Percentiles rank a stretch among this genome's conserved stretches.
Evolutionary conservation across 495 filamentous ascomycete genomes (phyloP).

Genomic region (Clohesyomyces aquaticus): DNA sequence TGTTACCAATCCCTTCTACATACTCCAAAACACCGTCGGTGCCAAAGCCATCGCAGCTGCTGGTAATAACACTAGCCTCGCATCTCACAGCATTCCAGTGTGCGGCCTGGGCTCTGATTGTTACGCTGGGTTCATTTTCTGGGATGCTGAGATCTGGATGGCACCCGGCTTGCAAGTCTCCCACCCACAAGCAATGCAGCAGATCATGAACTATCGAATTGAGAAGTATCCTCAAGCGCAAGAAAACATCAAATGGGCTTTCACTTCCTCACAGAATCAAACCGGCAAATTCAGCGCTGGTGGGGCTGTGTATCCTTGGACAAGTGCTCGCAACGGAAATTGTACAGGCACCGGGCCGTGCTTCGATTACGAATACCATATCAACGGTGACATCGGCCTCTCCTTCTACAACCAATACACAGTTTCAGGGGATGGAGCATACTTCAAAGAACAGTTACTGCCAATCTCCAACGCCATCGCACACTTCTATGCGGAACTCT

Average conservation of each 20-base stretch:
- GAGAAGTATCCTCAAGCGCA: slow-evolving; percentile 58
- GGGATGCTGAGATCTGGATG: slow-evolving; percentile 71
- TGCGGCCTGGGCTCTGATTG: slow-evolving; percentile 65
- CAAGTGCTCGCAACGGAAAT: slow-evolving; percentile 65
- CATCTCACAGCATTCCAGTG: slow-evolving; percentile 62
- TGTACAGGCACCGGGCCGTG: slow-evolving; percentile 69
- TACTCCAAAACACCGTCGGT: slow-evolving; percentile 67
- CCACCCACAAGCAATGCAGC: slow-evolving; percentile 59
- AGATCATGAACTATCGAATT: slow-evolving; percentile 63
- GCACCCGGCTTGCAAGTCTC: slow-evolving; percentile 64
- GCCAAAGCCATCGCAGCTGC: slow-evolving; percentile 51
- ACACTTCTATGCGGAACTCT: slow-evolving; percentile 58
- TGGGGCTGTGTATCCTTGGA: slow-evolving; percentile 66
- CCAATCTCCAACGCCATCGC: slow-evolving; percentile 65
- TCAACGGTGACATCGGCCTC: slow-evolving; percentile 75
- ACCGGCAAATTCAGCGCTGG: slow-evolving; percentile 54
- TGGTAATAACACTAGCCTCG: slow-evolving; percentile 47
- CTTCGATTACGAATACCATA: slow-evolving; percentile 68
- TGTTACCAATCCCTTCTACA: slow-evolving; percentile 68
- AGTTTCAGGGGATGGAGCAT: slow-evolving; percentile 60
- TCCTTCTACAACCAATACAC: slow-evolving; percentile 63
- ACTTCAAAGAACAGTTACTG: slow-evolving; percentile 58
- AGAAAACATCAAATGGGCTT: slow-evolving; percentile 45
- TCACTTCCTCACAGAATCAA: slow-evolving; percentile 52
- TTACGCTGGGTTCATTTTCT: slow-evolving; percentile 66